Base-by-base conservation (phyloP, 768 basidiomycete genomes). In the Panaeolus cyanescens region DNA sequence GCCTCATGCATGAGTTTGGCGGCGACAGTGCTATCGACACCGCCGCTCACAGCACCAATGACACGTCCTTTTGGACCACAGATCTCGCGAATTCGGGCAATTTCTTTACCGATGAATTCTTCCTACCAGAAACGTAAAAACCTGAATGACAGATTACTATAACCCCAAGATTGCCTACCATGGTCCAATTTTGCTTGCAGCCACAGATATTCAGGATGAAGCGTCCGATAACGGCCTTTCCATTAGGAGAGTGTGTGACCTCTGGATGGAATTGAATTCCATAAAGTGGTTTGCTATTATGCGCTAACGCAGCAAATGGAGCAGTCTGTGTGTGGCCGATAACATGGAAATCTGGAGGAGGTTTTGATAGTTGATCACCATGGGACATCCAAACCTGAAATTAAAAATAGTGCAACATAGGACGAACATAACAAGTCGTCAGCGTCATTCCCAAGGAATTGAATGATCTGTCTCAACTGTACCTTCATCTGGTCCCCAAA, bases 1-100 rank as follows among this genome's bases (percentile, higher is more conserved):
- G 97, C 97, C 79, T 98, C 96, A 67, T 99, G 96, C 97, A 99
- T 99, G 62, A 99, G 83, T 76, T 98, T 99, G 40, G 97, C 97
- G 4, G 97, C 97, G 15, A 99, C 97, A 0, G 95, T 95, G 65
- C 95, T 96, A 73, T 99, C 97, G 54, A 99, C 97, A 54, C 97
- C 97, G 28, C 97, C 97, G 63, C 91, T 93, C 55, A 99, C 96
- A 13, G 97, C 97, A 56, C 97, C 97, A 59, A 99, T 98, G 55
- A 99, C 97, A 56, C 95, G 95, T 32, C 96, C 96, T 68, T 86
- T 94, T 2, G 88, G 85, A 0, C 97, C 97, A 70, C 96, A 98
- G 36, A 99, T 95, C 37, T 96, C 90, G 56, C 91, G 88, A 67
- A 99, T 99, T 40, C 97, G 88, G 17, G 85, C 77, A 56, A 99